These are phyloP conservation scores for Uronychia binucleata DNA, from an alignment of 73 alveolate species.

Conservation along the genomic window DNA sequence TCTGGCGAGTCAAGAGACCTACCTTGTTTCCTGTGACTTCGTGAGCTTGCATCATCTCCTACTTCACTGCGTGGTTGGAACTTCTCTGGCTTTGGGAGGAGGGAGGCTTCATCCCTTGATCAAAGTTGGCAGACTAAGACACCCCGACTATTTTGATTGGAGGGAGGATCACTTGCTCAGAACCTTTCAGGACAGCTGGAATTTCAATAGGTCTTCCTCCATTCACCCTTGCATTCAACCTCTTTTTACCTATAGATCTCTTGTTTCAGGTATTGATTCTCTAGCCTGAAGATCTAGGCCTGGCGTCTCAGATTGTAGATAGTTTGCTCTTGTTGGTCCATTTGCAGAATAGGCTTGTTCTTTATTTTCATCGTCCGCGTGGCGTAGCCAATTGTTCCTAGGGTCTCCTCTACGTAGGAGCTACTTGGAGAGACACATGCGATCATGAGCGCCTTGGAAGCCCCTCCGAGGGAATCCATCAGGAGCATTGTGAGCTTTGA, in stretches of 20 bases:
- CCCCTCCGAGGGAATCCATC: constrained; percentile 85
- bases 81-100: too few relatives aligned
- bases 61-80: too few relatives aligned
- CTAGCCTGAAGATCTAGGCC: constrained; percentile 77
- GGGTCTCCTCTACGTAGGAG: constrained; percentile 79
- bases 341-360: constrained; percentile 93
- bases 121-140: too few relatives aligned
- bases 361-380: constrained; percentile 90
- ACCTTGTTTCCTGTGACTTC: constrained; percentile 36
- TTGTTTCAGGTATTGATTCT: constrained; percentile 90
- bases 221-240: too few relatives aligned
- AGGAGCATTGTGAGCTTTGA: constrained; percentile 82
- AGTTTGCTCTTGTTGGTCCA: constrained; percentile 91
- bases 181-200: too few relatives aligned
- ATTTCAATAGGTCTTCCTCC: constrained; percentile 79
- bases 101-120: too few relatives aligned
- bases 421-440: constrained; percentile 82
- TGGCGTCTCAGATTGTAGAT: constrained; percentile 81
- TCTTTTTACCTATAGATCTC: constrained; percentile 74
- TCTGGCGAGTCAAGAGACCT: constrained; percentile 15
- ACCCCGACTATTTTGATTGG: too few relatives aligned
- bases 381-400: constrained; percentile 81
- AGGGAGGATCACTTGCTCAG: too few relatives aligned
- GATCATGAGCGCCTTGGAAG: constrained; percentile 78
- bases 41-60: too few relatives aligned